Percentiles rank a stretch among this genome's conserved stretches.
phyloP scores from a whole-genome alignment of 2,329 filamentous ascomycete species.

The Botrytis pseudocinerea region DNA sequence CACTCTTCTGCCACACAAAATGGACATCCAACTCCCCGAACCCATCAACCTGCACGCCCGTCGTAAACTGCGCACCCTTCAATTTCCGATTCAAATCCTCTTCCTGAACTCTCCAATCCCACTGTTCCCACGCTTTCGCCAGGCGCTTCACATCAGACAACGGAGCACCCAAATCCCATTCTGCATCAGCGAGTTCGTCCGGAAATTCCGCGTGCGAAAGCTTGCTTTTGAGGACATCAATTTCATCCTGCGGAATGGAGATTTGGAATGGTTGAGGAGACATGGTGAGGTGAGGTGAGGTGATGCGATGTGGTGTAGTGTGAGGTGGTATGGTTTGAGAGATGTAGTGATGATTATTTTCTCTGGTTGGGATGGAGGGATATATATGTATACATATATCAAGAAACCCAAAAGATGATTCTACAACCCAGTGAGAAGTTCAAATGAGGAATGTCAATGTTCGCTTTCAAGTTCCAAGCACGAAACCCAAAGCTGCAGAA shows the following conservation, averaged over 20 bases:
- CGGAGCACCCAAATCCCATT: slow-evolving; percentile 61
- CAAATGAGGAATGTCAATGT: no score
- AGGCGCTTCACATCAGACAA: slow-evolving; percentile 61
- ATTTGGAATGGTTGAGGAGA: slow-evolving; percentile 48
- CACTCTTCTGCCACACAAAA: slow-evolving; percentile 59
- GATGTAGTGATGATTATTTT: background rate
- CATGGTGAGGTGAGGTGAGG: slow-evolving; percentile 21
- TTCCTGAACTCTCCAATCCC: slow-evolving; percentile 64
- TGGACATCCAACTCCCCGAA: slow-evolving; percentile 63
- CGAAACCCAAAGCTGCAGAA: no score
- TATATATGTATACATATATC: background rate
- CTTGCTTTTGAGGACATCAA: slow-evolving; percentile 57
- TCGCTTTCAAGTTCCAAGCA: no score
- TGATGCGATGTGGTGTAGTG: no score
- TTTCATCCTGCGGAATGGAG: slow-evolving; percentile 50
- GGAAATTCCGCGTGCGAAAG: slow-evolving; percentile 56
- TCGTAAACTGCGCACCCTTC: slow-evolving; percentile 54
- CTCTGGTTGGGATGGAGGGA: background rate
- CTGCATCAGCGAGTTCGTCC: slow-evolving; percentile 53
- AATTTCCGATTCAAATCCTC: slow-evolving; percentile 53
- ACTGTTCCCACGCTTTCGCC: slow-evolving; percentile 57
- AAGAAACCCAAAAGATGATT: no score
- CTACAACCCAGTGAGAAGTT: no score
- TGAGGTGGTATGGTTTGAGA: background rate
- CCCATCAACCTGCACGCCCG: slow-evolving; percentile 54